Percentiles rank a stretch among this genome's conserved stretches.
These are phyloP conservation scores for Russula dissimulans DNA, from an alignment of 768 basidiomycete genomes.

Conservation along the genomic window DNA sequence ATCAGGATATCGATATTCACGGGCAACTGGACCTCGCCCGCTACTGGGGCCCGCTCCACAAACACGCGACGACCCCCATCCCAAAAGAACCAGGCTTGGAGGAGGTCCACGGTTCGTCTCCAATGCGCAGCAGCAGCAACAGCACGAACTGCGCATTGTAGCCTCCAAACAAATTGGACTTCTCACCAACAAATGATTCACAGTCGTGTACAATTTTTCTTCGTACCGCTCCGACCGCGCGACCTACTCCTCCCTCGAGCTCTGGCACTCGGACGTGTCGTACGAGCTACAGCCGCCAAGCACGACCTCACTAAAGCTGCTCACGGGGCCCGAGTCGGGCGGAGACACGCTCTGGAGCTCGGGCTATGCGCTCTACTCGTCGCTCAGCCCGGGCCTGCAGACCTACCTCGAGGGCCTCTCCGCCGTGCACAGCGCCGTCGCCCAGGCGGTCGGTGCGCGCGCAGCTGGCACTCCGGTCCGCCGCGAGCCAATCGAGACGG, in stretches of 20 bases:
- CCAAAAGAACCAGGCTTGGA: constrained; percentile 62
- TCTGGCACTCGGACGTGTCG: constrained; percentile 78
- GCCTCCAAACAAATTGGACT: no score
- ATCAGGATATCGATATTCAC: constrained; percentile 60
- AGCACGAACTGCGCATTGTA: neutral
- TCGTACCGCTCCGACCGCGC: constrained; percentile 51
- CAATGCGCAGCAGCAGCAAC: no score
- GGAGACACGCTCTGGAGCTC: constrained; percentile 18
- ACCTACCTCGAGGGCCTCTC: constrained; percentile 48
- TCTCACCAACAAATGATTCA: neutral
- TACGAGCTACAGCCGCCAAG: constrained; percentile 81
- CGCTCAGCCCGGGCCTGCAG: constrained; percentile 48
- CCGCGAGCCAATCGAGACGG: constrained; percentile 15
- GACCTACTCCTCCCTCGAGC: constrained; percentile 62
- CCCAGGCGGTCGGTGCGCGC: constrained; percentile 28
- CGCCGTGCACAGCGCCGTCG: constrained; percentile 47
- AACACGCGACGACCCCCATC: constrained; percentile 74
- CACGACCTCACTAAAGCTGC: constrained; percentile 65
- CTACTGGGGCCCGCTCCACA: constrained; percentile 69
- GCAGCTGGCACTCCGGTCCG: constrained; percentile 8
- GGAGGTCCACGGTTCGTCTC: constrained; percentile 56
- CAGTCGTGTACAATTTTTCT: constrained; percentile 65
- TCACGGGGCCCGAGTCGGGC: constrained; percentile 60
- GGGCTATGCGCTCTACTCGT: constrained; percentile 50
- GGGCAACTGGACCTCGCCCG: constrained; percentile 65